These are phyloP conservation scores for Cryptosporidium andersoni DNA, from an alignment of 169 alveolate species.

Conservation along the genomic window DNA sequence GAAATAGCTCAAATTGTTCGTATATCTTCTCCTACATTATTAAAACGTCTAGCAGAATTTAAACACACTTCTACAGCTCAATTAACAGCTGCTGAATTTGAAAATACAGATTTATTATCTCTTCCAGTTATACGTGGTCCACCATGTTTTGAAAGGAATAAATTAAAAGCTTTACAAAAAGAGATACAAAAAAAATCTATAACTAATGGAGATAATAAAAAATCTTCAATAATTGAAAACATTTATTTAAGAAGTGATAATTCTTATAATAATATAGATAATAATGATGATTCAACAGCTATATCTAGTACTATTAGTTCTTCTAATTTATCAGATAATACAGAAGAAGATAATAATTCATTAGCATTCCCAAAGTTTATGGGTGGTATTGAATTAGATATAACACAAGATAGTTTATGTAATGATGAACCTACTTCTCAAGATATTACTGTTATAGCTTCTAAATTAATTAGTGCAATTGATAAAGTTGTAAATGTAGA, in stretches of 20 bases:
- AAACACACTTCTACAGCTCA: constrained; percentile 91
- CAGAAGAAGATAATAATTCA: constrained; percentile 60
- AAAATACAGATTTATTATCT: constrained; percentile 81
- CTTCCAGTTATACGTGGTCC: constrained; percentile 84
- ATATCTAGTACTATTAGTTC: constrained; percentile 25
- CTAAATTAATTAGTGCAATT: constrained; percentile 75
- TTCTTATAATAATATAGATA: constrained; percentile 38
- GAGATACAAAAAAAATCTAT: constrained; percentile 54
- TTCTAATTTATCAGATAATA: constrained; percentile 36
- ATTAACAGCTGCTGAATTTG: constrained; percentile 91
- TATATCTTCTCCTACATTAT: constrained; percentile 93
- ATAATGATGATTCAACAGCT: constrained; percentile 11
- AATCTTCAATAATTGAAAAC: background rate
- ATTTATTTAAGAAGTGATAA: constrained; percentile 19
- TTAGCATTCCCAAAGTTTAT: constrained; percentile 19
- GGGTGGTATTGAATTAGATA: constrained; percentile 69
- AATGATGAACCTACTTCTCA: constrained; percentile 76
- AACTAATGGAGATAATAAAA: constrained; percentile 38
- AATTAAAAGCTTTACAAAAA: constrained; percentile 68
- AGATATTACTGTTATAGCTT: constrained; percentile 76
- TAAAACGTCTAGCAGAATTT: constrained; percentile 94
- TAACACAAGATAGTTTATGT: constrained; percentile 75
- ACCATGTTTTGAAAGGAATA: constrained; percentile 79
- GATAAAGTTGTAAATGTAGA: constrained; percentile 37
- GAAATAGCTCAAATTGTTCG: constrained; percentile 92